Conservation (phyloP, 208 protist species). For the Trypanosoma mega region DNA sequence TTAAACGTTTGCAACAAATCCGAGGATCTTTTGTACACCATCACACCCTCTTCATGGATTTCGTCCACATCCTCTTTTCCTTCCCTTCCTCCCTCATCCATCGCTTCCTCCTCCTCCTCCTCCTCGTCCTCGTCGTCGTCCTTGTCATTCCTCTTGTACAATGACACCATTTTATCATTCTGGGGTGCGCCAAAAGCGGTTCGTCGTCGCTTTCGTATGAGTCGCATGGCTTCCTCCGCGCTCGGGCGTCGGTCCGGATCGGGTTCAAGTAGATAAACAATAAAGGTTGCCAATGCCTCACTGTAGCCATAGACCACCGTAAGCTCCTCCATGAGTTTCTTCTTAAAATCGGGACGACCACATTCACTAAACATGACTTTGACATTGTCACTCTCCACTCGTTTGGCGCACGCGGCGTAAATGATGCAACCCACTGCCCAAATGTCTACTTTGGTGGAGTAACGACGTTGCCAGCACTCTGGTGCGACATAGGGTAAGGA, state of each 20-base stretch:
- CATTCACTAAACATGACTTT: conserved; percentile 69
- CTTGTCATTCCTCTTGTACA: neutral
- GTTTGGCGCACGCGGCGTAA: conserved; percentile 64
- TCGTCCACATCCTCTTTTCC: too few species aligned
- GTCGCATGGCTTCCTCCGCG: conserved; percentile 38
- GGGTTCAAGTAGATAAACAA: conserved; percentile 39
- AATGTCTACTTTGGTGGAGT: conserved; percentile 98
- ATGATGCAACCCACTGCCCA: conserved; percentile 99
- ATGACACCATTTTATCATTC: conserved; percentile 8
- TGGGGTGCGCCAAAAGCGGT: neutral
- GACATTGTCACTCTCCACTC: conserved; percentile 54
- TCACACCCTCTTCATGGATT: neutral
- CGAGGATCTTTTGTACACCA: conserved; percentile 27
- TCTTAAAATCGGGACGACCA: conserved; percentile 38
- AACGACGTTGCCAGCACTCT: conserved; percentile 87
- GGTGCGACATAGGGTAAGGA: conserved; percentile 77
- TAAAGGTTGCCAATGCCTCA: conserved; percentile 33
- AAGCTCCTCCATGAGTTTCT: conserved; percentile 37
- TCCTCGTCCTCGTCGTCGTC: neutral
- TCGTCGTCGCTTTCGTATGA: conserved; percentile 18
- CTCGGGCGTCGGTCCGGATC: conserved; percentile 36
- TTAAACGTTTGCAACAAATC: too few species aligned
- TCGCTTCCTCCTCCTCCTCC: too few species aligned
- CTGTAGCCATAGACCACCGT: conserved; percentile 54
- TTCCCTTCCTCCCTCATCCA: too few species aligned